phyloP scores from a whole-genome alignment of 2,329 filamentous ascomycete genomes.

The Thielaviopsis euricoi region DNA sequence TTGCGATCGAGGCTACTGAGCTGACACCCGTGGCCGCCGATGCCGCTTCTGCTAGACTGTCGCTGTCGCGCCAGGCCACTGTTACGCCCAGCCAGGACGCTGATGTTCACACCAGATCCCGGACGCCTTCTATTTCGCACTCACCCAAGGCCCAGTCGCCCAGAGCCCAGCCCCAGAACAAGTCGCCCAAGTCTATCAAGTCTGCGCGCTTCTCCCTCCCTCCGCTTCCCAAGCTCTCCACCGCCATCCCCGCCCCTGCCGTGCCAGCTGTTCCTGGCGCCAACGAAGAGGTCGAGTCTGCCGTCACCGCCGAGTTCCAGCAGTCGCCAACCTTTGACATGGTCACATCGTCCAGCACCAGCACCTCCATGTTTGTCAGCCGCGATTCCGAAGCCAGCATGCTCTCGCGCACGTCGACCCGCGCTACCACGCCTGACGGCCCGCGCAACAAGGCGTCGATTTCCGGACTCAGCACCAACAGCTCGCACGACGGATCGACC shows the following conservation, averaged over 20 bases:
- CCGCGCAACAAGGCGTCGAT: slow-evolving; percentile 44
- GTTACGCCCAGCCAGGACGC: slow-evolving; percentile 11
- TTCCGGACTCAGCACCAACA: slow-evolving; percentile 50
- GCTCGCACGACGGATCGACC: slow-evolving; percentile 23
- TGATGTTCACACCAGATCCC: not conserved
- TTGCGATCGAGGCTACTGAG: slow-evolving; percentile 17
- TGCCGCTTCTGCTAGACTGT: not conserved
- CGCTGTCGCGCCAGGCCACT: slow-evolving; percentile 21
- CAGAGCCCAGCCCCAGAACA: not conserved
- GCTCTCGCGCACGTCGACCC: slow-evolving; percentile 66
- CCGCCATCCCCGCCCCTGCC: slow-evolving; percentile 29
- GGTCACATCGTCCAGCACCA: slow-evolving; percentile 59
- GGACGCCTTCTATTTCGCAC: not conserved
- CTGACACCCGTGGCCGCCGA: slow-evolving; percentile 23
- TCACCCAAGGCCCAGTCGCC: not conserved
- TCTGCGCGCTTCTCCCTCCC: slow-evolving; percentile 33
- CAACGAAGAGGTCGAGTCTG: slow-evolving; percentile 12
- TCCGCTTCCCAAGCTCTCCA: slow-evolving; percentile 40
- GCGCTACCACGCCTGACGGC: slow-evolving; percentile 72
- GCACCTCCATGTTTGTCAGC: slow-evolving; percentile 62
- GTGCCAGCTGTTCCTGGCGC: slow-evolving; percentile 33
- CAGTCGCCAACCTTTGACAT: slow-evolving; percentile 46
- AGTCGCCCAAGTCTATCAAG: not conserved
- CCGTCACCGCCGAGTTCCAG: slow-evolving; percentile 26
- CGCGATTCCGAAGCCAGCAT: slow-evolving; percentile 69